A percentile compares a stretch with the other conserved stretches of the same genome.
These are phyloP conservation scores for Penicillium robsamsonii DNA, from an alignment of 495 filamentous ascomycete genomes.

Conservation along the genomic window DNA sequence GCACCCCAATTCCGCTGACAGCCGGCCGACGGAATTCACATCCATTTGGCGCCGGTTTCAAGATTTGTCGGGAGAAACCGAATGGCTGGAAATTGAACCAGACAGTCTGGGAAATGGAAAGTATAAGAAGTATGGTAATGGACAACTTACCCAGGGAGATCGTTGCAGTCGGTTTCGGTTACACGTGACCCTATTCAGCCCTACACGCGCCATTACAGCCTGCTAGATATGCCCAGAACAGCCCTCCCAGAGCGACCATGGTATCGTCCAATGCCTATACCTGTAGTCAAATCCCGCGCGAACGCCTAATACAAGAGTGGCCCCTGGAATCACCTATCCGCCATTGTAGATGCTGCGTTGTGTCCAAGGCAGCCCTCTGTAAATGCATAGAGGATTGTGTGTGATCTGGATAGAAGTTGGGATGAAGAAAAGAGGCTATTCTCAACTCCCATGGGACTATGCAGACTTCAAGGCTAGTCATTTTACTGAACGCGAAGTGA, in stretches of 20 bases:
- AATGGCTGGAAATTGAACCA: neutral
- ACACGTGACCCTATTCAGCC: slow-evolving; percentile 1
- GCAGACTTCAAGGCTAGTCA: neutral
- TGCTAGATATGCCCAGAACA: too few relatives aligned
- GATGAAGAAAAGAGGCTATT: neutral
- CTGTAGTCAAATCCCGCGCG: neutral
- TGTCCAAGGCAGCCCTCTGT: neutral
- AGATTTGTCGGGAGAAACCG: neutral
- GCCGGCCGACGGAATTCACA: neutral
- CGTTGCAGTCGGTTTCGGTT: neutral
- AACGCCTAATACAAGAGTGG: neutral
- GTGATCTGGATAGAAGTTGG: neutral
- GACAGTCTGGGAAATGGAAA: neutral
- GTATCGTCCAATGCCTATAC: neutral
- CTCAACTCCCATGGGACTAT: neutral
- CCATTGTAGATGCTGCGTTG: neutral
- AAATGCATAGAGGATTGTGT: neutral
- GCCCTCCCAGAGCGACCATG: neutral
- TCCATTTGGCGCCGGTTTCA: neutral
- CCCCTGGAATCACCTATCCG: neutral
- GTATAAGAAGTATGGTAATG: slow-evolving; percentile 1
- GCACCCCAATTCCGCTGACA: slow-evolving; percentile 6
- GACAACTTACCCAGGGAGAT: neutral
- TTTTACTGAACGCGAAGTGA: too few relatives aligned
- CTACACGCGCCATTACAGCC: neutral